Percentiles rank a stretch among this genome's conserved stretches.
Conservation (phyloP, 2,329 filamentous ascomycete species). For the Neocatenulostroma microsporum region DNA sequence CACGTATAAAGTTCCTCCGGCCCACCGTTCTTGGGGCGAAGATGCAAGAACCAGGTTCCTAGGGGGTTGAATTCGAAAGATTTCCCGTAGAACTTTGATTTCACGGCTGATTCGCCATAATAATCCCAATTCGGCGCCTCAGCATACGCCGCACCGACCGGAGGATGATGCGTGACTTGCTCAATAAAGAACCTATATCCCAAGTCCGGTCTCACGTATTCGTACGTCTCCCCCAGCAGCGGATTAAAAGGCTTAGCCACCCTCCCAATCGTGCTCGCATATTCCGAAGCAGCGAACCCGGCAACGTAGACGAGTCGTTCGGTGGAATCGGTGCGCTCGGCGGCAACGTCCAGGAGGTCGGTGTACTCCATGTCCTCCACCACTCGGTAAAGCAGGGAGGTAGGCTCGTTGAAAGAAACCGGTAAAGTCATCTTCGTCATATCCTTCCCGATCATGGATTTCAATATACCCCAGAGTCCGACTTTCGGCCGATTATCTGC, state of each 20-base stretch:
- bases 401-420: constrained; percentile 97
- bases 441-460: constrained; percentile 99
- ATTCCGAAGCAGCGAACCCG: constrained; percentile 91
- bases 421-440: constrained; percentile 99
- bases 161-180: constrained; percentile 95
- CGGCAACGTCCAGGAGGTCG: constrained; percentile 81
- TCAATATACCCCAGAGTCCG: constrained; percentile 91
- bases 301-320: constrained; percentile 92
- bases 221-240: constrained; percentile 89
- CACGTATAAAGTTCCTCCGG: constrained; percentile 87
- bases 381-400: constrained; percentile 86
- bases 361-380: constrained; percentile 98
- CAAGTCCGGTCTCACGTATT: constrained; percentile 92
- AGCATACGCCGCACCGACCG: constrained; percentile 85
- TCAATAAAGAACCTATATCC: constrained; percentile 98
- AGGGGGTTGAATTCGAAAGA: constrained; percentile 96
- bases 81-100: constrained; percentile 94
- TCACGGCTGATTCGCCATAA: constrained; percentile 87
- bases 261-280: constrained; percentile 91
- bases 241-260: constrained; percentile 99
- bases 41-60: constrained; percentile 89
- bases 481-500: constrained; percentile 89
- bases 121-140: constrained; percentile 95
- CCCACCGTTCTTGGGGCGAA: constrained; percentile 66
- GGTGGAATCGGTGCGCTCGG: constrained; percentile 74